Evolutionary conservation across 768 basidiomycete genomes (phyloP), one percentile per base, ranked within the genome.

Genomic region (Asterophora parasitica): DNA sequence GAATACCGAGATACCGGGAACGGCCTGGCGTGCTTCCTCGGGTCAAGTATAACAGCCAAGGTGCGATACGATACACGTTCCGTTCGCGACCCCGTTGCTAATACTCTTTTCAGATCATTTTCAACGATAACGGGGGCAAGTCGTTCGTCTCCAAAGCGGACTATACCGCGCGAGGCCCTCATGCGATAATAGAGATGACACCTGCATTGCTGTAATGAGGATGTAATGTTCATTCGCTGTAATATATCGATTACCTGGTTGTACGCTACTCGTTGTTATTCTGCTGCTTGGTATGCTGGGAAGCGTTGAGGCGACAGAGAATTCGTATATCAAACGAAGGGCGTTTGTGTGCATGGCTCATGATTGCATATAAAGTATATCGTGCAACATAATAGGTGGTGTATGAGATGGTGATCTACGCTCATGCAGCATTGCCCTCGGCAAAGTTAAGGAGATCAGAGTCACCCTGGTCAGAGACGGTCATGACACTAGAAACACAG

Each of bases 391-490:
- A 35, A 52, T 49, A n/a, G 26, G 11, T 20, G 33, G 20, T 23
- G 31, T 49, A 47, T 23, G 34, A 31, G 9, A 30, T 43, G 30
- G 31, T 9, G 33, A 31, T 26, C 11, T 19, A 45, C 30, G 47
- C 67, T 78, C 77, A 88, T 64, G 81, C 68, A 42, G 82, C 74
- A 48, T 71, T 78, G 39, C 76, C 82, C 74, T 91, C 90, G 50
- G 89, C 85, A 54, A 91, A 83, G 65, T 76, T 84, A 63, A 95
- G 84, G 61, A 99, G 77, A 69, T 98, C 95, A 55, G 91, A 93
- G 75, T 98, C 96, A 65, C 95, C 95, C 58, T 86, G 88, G 75
- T 97, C 92, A 58, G 82, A 77, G 70, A 99, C 82, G 57, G 93
- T 93, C 93, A 98, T 96, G 65, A 97, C 90, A 78, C 95, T 93